phyloP scores from a whole-genome alignment of 257 asterid species.

The Plantago elongata region DNA sequence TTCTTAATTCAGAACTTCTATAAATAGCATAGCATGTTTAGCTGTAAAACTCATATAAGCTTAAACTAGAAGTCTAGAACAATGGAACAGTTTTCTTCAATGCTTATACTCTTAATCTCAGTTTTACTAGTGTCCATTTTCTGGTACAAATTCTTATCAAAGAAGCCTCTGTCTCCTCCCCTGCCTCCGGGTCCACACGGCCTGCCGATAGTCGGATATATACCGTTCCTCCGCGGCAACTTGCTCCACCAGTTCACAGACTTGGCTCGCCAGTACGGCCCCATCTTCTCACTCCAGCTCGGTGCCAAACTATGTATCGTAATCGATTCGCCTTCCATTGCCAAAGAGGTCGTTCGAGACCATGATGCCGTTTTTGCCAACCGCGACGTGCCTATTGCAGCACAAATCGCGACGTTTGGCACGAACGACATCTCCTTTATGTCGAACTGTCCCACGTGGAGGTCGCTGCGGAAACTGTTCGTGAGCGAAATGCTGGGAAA shows the following conservation, averaged over 20 bases:
- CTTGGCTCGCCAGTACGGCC: constrained; percentile 24
- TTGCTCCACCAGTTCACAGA: constrained; percentile 6
- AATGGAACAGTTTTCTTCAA: not conserved
- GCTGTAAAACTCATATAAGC: too few species aligned
- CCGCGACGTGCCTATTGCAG: constrained; percentile 3
- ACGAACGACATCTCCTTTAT: not conserved
- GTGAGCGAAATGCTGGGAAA: constrained; percentile 1
- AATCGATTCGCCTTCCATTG: constrained; percentile 27
- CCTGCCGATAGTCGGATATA: not conserved
- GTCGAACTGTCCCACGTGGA: not conserved
- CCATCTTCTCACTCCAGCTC: constrained; percentile 24
- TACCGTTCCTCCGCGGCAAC: not conserved
- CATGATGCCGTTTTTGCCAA: constrained; percentile 31
- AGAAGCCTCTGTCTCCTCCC: not conserved
- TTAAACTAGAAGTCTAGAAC: too few species aligned
- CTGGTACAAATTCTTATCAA: not conserved
- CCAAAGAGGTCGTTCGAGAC: constrained; percentile 28
- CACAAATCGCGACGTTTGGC: not conserved
- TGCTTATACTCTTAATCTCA: not conserved
- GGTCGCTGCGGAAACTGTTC: not conserved
- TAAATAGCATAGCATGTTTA: too few species aligned
- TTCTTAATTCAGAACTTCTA: too few species aligned
- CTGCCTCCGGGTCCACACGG: not conserved
- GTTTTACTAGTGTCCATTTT: not conserved
- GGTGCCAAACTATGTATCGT: constrained; percentile 25